These are phyloP conservation scores for Zasmidium angulare DNA, from an alignment of 2,329 filamentous ascomycete species.

Conservation along the genomic window DNA sequence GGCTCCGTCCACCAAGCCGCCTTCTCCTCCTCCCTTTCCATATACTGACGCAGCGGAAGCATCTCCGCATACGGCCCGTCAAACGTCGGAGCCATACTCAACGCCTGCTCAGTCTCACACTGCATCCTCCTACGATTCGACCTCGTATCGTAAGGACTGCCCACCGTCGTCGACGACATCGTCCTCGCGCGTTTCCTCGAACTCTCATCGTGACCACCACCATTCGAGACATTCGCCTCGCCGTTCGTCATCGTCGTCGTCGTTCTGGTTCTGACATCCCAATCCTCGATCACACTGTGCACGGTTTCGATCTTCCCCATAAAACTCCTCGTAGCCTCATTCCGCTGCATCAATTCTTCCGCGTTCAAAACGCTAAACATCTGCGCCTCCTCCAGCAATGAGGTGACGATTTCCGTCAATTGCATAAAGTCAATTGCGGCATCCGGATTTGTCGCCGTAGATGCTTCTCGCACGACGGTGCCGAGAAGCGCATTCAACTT, in stretches of 20 bases:
- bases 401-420: conserved; percentile 16
- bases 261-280: background rate
- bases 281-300: conserved; percentile 10
- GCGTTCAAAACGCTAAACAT: conserved; percentile 10
- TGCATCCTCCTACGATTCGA: background rate
- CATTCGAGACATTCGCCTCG: background rate
- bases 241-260: background rate
- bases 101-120: conserved; percentile 8
- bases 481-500: conserved; percentile 18
- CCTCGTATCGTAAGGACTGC: background rate
- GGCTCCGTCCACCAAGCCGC: conserved; percentile 19
- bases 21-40: background rate
- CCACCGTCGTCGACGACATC: background rate
- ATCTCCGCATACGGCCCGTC: conserved; percentile 13
- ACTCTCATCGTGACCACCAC: conserved; percentile 10
- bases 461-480: conserved; percentile 17
- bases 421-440: conserved; percentile 19
- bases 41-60: conserved; percentile 3
- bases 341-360: conserved; percentile 12
- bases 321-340: background rate
- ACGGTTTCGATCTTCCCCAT: conserved; percentile 14
- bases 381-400: conserved; percentile 18
- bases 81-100: conserved; percentile 10
- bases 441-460: conserved; percentile 11
- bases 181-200: background rate